These are phyloP conservation scores for Hebeloma cylindrosporum DNA, from an alignment of 768 basidiomycete species.

Conservation along the genomic window DNA sequence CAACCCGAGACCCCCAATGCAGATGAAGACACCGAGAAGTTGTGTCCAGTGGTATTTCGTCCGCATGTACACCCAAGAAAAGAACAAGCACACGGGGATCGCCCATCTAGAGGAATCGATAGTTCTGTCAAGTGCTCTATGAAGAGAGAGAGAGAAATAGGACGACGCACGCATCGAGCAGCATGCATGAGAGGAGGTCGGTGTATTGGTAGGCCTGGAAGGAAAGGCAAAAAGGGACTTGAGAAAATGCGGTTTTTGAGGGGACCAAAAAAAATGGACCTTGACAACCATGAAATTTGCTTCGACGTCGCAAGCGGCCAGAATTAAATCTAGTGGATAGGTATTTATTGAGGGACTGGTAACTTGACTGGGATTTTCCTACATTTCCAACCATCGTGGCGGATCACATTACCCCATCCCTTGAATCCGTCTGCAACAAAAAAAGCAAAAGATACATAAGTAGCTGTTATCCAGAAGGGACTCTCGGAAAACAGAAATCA, in stretches of 20 bases:
- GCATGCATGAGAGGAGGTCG: conserved; percentile 84
- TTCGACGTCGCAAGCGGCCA: conserved; percentile 83
- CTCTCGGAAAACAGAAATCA: background rate
- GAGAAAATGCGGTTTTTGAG: conserved; percentile 3
- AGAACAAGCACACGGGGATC: conserved; percentile 82
- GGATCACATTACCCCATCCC: conserved; percentile 77
- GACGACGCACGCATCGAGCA: conserved; percentile 78
- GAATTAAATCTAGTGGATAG: conserved; percentile 81
- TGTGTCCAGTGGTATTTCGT: conserved; percentile 84
- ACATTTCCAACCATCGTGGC: conserved; percentile 88
- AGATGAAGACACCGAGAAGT: conserved; percentile 70
- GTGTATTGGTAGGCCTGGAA: conserved; percentile 82
- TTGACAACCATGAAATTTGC: conserved; percentile 87
- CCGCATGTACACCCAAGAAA: conserved; percentile 83
- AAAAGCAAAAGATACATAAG: no score
- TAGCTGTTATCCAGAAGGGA: conserved; percentile 3
- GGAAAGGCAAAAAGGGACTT: background rate
- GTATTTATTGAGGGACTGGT: conserved; percentile 7
- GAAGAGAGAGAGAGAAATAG: background rate
- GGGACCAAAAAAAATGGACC: conserved; percentile 30
- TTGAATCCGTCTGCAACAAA: conserved; percentile 85
- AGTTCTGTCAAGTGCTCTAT: background rate
- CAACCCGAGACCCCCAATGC: conserved; percentile 72
- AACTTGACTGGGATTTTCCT: conserved; percentile 22
- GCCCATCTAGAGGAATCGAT: conserved; percentile 60